These are phyloP conservation scores for Scedosporium minutisporum DNA, from an alignment of 2,329 filamentous ascomycete genomes.

Conservation along the genomic window DNA sequence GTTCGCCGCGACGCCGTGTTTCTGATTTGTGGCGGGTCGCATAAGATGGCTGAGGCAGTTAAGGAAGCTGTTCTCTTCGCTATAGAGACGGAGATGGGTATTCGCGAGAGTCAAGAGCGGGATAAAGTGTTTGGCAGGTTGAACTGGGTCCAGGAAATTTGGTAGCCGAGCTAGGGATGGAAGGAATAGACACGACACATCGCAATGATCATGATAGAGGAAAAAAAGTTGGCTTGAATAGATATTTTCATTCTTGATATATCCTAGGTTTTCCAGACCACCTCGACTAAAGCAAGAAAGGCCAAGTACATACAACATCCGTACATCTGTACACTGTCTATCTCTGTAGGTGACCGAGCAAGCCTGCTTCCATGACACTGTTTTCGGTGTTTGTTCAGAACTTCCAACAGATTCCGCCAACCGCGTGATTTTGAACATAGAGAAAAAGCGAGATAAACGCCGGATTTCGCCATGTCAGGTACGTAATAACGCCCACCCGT, in stretches of 20 bases:
- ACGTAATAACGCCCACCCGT: neutral
- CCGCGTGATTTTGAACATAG: too few species aligned
- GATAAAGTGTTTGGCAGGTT: constrained; percentile 25
- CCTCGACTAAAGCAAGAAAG: too few species aligned
- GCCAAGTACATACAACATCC: neutral
- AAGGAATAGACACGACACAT: neutral
- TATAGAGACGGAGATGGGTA: constrained; percentile 27
- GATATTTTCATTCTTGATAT: neutral
- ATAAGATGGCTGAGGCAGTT: constrained; percentile 48
- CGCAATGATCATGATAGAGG: neutral
- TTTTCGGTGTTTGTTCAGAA: too few species aligned
- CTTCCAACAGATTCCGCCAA: too few species aligned
- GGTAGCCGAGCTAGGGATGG: constrained; percentile 26
- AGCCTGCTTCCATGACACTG: too few species aligned
- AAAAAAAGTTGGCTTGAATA: neutral
- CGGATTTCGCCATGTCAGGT: neutral
- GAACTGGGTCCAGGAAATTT: constrained; percentile 50
- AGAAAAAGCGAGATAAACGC: neutral
- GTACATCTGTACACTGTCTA: neutral
- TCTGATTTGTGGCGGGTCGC: constrained; percentile 46
- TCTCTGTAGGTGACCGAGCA: too few species aligned
- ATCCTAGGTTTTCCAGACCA: neutral
- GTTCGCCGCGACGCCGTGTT: constrained; percentile 35
- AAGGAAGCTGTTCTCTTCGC: constrained; percentile 41
- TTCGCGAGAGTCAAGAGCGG: constrained; percentile 25